Evolutionary conservation across 805 yeast genomes (phyloP), one percentile per base, ranked within the genome.

Genomic region (Saccharomycopsis fibuligera): DNA sequence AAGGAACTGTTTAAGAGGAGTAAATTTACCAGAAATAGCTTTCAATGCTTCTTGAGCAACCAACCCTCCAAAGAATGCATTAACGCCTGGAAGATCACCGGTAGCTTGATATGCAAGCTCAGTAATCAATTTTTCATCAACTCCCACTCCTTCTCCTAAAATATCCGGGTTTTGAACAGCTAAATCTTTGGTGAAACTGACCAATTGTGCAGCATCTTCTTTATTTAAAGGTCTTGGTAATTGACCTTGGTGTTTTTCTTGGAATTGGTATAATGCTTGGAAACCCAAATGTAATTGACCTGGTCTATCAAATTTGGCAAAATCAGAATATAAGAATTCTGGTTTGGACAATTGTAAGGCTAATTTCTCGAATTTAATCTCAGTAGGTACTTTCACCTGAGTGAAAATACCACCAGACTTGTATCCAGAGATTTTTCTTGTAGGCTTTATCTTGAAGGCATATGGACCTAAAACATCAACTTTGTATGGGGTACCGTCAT

Each of bases 1-100:
- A 64, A 93, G 68, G 74, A 82, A 86, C 69, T 93, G 99, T 64
- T 85, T 83, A 47, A 91, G 71, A 6, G 99, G 99, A n/a, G 82
- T 79, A 61, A 90, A 93, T 68, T 93, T 93, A 44, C 97, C 96
- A 9, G 97, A 86, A 58, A 90, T 85, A 39, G 95, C 95, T 69
- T 93, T 93, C 62, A 93, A 75, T 19, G 87, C 96, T 68, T 93
- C 99, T 67, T 93, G 99, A 2, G 99, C 99, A 41, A 87, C 83
- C 47, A 91, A 71, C 30, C 98, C 98, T 65, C 99, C 99, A 60
- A 81, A 78, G 53, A 90, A 83, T 1, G 97, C 97, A 56, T 79
- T 81, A 62, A 88, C 68, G 33, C 91, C 96, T 19, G 96, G 96
- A 42, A 91, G 67, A 59, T 91, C 96, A 67, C 99, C 99, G 45